Conservation (phyloP, 345 rosid species). For the Dipteronia dyeriana region DNA sequence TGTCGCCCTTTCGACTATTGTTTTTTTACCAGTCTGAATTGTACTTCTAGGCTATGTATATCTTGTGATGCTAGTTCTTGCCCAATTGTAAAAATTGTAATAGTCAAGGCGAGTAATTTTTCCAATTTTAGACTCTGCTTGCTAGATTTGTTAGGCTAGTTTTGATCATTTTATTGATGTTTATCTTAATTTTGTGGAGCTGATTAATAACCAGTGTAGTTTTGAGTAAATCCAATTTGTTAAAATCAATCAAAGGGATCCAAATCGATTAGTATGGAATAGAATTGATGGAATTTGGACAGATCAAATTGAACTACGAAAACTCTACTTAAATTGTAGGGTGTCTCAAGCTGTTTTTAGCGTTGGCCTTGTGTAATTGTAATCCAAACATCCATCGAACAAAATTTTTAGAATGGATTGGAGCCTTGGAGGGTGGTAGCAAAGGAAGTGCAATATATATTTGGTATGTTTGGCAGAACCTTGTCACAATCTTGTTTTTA, state of each 20-base stretch:
- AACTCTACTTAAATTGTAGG: too few species aligned
- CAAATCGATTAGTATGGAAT: background rate
- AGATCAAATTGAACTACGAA: too few species aligned
- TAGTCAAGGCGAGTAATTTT: constrained; percentile 11
- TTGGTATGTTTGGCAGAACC: background rate
- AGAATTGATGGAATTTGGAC: background rate
- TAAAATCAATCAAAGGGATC: background rate
- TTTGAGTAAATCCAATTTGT: background rate
- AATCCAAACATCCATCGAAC: too few species aligned
- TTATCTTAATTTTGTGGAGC: background rate
- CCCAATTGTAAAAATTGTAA: constrained; percentile 23
- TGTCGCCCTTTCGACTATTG: background rate
- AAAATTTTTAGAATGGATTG: too few species aligned
- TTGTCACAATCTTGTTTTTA: background rate
- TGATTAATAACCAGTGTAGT: background rate
- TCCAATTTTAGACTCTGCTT: too few species aligned
- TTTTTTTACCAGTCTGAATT: background rate
- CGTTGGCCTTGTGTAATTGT: too few species aligned
- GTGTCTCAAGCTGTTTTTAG: too few species aligned
- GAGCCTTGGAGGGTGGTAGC: too few species aligned
- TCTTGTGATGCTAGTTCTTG: constrained; percentile 17
- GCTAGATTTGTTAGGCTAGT: background rate
- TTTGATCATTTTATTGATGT: background rate
- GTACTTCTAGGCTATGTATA: constrained; percentile 7
- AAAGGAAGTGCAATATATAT: background rate